These are phyloP conservation scores for Cercospora sp. DNA, from an alignment of 2,329 filamentous ascomycete genomes.

Conservation along the genomic window DNA sequence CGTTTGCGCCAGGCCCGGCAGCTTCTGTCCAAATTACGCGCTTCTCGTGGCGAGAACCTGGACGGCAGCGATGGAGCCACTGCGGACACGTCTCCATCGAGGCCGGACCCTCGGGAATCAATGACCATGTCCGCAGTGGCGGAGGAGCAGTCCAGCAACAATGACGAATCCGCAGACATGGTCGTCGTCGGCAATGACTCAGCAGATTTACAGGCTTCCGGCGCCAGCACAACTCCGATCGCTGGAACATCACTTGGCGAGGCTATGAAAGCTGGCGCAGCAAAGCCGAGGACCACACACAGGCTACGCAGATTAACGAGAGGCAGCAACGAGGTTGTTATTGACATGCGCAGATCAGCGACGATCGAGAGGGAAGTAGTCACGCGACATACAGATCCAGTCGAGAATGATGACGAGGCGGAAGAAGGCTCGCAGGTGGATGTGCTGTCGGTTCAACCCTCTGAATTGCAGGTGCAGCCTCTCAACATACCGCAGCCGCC, in stretches of 20 bases:
- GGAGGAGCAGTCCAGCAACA: background rate
- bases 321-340: background rate
- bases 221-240: background rate
- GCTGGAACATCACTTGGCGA: background rate
- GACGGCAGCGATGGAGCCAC: background rate
- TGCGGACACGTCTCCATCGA: background rate
- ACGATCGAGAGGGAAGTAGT: background rate
- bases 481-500: conserved; percentile 50
- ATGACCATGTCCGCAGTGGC: background rate
- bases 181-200: background rate
- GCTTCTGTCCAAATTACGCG: background rate
- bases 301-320: background rate
- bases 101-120: background rate
- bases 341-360: background rate
- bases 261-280: conserved; percentile 1
- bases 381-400: background rate
- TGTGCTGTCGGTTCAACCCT: conserved; percentile 16
- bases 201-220: background rate
- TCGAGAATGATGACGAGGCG: background rate
- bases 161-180: background rate
- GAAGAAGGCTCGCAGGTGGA: conserved; percentile 14
- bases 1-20: background rate
- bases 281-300: background rate
- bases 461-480: conserved; percentile 40
- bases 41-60: background rate